These are phyloP conservation scores for Phyllostachys edulis DNA, from an alignment of 176 grass and related monocot species.

Conservation along the genomic window DNA sequence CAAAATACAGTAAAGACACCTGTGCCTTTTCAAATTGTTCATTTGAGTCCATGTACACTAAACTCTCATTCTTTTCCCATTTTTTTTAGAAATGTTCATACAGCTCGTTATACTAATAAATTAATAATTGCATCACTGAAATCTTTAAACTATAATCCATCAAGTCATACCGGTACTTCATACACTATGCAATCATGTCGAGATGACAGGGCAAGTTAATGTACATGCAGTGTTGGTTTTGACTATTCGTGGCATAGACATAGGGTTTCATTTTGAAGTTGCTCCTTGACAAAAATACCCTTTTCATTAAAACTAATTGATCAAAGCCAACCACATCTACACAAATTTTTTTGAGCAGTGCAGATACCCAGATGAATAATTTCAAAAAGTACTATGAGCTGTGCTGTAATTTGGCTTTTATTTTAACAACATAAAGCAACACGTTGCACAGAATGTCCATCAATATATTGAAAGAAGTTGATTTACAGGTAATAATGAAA, in stretches of 20 bases:
- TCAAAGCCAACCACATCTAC: not conserved
- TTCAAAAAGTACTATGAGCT: not conserved
- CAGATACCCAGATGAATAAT: not conserved
- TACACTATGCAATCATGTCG: not conserved
- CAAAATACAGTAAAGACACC: not conserved
- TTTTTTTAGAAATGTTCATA: not conserved
- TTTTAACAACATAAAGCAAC: not conserved
- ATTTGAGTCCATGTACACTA: not conserved
- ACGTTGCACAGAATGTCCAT: not conserved
- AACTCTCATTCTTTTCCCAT: not conserved
- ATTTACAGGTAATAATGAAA: not conserved
- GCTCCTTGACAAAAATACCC: not conserved
- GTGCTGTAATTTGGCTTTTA: not conserved
- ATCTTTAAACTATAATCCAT: not conserved
- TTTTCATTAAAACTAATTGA: conserved; percentile 1
- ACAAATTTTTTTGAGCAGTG: not conserved
- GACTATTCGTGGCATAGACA: not conserved
- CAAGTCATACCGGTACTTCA: not conserved
- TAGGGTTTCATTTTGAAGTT: not conserved
- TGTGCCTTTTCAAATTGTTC: not conserved
- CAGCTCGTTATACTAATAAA: not conserved
- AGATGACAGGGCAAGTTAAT: not conserved
- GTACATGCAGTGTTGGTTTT: not conserved
- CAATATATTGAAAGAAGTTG: not conserved
- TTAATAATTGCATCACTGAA: not conserved